Evolutionary conservation across 768 basidiomycete species (phyloP).

Genomic region (Naematelia encephala): DNA sequence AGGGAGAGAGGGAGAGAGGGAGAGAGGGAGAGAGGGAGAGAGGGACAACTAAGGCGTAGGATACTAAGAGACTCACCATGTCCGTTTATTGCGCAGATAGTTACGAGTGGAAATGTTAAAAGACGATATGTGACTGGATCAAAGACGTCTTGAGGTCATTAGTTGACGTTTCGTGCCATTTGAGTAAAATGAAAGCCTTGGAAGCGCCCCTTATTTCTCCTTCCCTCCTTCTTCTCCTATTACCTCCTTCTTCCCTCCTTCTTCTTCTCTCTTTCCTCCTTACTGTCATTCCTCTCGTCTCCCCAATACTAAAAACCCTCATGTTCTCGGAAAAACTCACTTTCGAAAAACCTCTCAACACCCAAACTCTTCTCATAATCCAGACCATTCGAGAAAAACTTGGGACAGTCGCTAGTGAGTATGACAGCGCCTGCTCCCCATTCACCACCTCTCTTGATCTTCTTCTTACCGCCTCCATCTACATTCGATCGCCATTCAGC

Average conservation of each 20-base stretch:
- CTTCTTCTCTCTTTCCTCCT: not conserved
- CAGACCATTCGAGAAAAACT: slow-evolving; percentile 51
- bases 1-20: no score
- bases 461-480: slow-evolving; percentile 26
- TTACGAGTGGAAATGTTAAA: slow-evolving; percentile 53
- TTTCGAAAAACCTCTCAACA: slow-evolving; percentile 48
- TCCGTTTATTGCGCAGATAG: slow-evolving; percentile 48
- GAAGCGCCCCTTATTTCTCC: no score
- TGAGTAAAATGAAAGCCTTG: no score
- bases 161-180: no score
- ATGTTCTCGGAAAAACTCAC: no score
- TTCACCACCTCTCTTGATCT: slow-evolving; percentile 15
- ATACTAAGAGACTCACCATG: slow-evolving; percentile 46
- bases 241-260: slow-evolving; percentile 1
- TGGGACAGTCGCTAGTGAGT: slow-evolving; percentile 39
- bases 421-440: slow-evolving; percentile 45
- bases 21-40: no score
- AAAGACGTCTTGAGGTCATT: slow-evolving; percentile 59
- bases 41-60: no score
- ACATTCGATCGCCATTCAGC: slow-evolving; percentile 42
- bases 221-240: not conserved
- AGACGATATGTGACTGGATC: slow-evolving; percentile 69
- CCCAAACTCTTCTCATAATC: slow-evolving; percentile 47
- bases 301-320: no score
- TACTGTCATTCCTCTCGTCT: not conserved